phyloP scores from a whole-genome alignment of 176 grass and related monocot genomes.

The Zea luxurians region DNA sequence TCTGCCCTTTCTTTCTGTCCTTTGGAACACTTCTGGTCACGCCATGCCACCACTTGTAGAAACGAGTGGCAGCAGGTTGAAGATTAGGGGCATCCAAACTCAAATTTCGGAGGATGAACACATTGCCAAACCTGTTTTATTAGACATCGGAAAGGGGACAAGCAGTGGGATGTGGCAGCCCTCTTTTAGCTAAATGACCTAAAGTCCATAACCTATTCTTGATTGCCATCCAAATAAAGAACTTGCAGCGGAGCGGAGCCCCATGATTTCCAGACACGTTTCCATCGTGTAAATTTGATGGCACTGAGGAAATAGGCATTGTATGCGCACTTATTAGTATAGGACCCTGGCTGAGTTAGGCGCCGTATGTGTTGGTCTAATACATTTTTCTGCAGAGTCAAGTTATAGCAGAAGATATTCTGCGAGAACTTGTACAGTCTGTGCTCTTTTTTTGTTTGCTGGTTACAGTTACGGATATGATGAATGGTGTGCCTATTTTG shows the following conservation, averaged over 20 bases:
- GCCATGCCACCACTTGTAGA: not conserved
- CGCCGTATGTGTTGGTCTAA: not conserved
- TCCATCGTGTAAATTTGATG: not conserved
- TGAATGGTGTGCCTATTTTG: not conserved
- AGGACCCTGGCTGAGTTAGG: not conserved
- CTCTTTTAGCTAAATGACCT: not conserved
- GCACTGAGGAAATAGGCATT: not conserved
- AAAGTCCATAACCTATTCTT: not conserved
- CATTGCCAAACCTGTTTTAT: not conserved
- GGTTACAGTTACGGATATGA: not conserved
- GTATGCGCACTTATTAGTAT: not conserved
- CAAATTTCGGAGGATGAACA: not conserved
- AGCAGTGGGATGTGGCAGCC: not conserved
- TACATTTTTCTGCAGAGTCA: not conserved
- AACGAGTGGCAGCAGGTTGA: not conserved
- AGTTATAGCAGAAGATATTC: not conserved
- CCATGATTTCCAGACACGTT: not conserved
- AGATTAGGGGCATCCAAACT: not conserved
- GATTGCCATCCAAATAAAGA: not conserved
- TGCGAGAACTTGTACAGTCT: not conserved
- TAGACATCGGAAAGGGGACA: not conserved
- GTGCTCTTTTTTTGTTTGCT: not conserved
- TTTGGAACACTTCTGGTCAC: not conserved
- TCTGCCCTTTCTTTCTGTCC: not conserved
- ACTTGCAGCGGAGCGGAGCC: not conserved